These are phyloP conservation scores for Xylaria sp. DNA, from an alignment of 2,329 filamentous ascomycete genomes.

Conservation along the genomic window DNA sequence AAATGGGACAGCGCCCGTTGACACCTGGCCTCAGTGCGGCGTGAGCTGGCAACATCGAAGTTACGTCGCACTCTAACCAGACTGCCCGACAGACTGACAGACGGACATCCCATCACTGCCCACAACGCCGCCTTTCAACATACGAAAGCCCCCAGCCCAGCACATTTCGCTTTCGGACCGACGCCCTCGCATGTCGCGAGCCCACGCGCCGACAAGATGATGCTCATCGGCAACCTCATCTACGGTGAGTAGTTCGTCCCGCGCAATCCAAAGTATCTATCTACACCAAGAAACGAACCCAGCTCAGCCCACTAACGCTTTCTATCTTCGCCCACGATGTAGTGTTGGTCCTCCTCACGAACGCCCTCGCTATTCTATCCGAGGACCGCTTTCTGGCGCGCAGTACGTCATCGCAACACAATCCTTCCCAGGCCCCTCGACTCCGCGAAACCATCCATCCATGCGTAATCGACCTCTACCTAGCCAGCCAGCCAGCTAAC, in stretches of 20 bases:
- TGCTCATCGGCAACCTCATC: slow-evolving; percentile 77
- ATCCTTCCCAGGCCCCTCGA: not conserved
- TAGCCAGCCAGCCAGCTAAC: slow-evolving; percentile 16
- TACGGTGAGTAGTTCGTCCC: slow-evolving; percentile 65
- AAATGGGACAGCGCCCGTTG: slow-evolving; percentile 22
- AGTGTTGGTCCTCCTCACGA: slow-evolving; percentile 89
- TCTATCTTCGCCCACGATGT: slow-evolving; percentile 13
- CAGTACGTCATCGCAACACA: slow-evolving; percentile 64
- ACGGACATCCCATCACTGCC: not conserved
- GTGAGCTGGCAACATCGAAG: slow-evolving; percentile 11
- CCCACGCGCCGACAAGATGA: slow-evolving; percentile 61
- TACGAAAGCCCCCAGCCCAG: slow-evolving; percentile 3
- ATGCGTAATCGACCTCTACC: no score
- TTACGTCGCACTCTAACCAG: not conserved
- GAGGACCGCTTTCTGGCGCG: slow-evolving; percentile 93
- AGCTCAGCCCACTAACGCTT: slow-evolving; percentile 30
- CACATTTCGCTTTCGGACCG: slow-evolving; percentile 1
- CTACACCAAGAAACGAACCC: slow-evolving; percentile 22
- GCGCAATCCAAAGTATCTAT: not conserved
- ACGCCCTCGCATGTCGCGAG: slow-evolving; percentile 29
- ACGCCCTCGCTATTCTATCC: slow-evolving; percentile 91
- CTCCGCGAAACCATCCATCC: no score
- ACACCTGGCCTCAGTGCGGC: slow-evolving; percentile 36
- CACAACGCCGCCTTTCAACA: slow-evolving; percentile 3
- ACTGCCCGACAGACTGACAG: no score